Percentiles rank a stretch among this genome's conserved stretches.
These are phyloP conservation scores for Excoecaria agallocha DNA, from an alignment of 345 rosid species.

Conservation along the genomic window DNA sequence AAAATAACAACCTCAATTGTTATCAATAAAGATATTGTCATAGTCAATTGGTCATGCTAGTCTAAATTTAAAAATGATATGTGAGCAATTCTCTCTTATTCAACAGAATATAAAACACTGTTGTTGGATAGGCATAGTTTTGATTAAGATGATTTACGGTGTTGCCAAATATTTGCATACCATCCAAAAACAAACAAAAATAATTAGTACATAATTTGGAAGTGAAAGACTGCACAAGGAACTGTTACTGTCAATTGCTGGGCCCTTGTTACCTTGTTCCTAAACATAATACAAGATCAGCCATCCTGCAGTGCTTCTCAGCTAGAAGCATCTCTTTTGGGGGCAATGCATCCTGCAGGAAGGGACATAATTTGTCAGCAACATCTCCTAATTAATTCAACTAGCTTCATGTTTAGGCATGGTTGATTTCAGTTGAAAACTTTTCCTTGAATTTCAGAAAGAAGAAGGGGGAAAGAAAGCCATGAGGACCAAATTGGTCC, in stretches of 20 bases:
- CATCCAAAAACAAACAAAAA: background rate
- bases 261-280: conserved; percentile 66
- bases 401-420: background rate
- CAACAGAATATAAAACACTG: background rate
- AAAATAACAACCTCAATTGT: background rate
- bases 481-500: background rate
- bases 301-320: conserved; percentile 82
- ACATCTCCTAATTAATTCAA: background rate
- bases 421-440: background rate
- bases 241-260: background rate
- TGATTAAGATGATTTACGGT: background rate
- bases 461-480: background rate
- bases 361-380: conserved; percentile 4
- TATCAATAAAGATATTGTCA: background rate
- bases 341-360: conserved; percentile 83
- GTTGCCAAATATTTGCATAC: background rate
- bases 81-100: background rate
- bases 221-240: background rate
- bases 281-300: conserved; percentile 87
- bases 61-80: background rate
- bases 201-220: background rate
- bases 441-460: background rate
- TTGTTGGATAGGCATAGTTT: background rate
- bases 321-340: conserved; percentile 77
- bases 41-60: background rate